Base-by-base conservation (phyloP, 768 basidiomycete genomes). In the Trametes meyenii region DNA sequence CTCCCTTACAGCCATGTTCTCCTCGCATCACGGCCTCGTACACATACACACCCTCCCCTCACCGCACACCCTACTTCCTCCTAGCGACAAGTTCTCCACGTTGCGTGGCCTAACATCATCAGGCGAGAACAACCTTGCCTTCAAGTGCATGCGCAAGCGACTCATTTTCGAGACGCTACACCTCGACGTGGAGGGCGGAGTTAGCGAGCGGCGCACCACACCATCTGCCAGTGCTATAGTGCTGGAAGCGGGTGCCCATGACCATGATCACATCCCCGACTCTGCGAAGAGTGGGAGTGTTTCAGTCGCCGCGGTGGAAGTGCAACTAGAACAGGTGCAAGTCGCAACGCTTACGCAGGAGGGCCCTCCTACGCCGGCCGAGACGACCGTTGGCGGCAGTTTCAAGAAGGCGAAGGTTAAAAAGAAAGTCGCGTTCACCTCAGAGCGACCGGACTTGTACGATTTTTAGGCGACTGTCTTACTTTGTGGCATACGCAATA, bases 81-180 rank as follows among this genome's bases (percentile, higher is more conserved):
- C 92, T 0, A 93, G 93, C 60, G 89, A 94, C 67, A 88, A 84
- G 66, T 86, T 86, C 63, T 98, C 96, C 5, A 81, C 84, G 5
- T 80, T 99, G 46, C 88, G 96, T 12, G 95, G 94, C 13, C 77
- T 96, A 50, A 83, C 83, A 45, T 81, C 83, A 1, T 81, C 84
- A 23, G 91, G 95, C 8, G 96, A 98, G 73, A 98, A 98, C 75
- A 98, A 98, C 69, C 81, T 99, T 8, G 94, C 90, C 13, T 99
- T 98, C 82, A 91, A 88, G 72, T 90, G 92, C 69, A 97, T 88
- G 69, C 80, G 96, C 67, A 94, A 91, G 71, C 79, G 94, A 51
- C 80, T 98, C 58, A 77, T 96, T 21, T 85, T 98, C 67, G 96
- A 98, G 77, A 98, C 94, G 24, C 77, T 98, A 60, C 94, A 96